Percentiles rank a stretch among this genome's conserved stretches.
Conservation (phyloP, 768 basidiomycete genomes). For the Boletus vermiculosoides region DNA sequence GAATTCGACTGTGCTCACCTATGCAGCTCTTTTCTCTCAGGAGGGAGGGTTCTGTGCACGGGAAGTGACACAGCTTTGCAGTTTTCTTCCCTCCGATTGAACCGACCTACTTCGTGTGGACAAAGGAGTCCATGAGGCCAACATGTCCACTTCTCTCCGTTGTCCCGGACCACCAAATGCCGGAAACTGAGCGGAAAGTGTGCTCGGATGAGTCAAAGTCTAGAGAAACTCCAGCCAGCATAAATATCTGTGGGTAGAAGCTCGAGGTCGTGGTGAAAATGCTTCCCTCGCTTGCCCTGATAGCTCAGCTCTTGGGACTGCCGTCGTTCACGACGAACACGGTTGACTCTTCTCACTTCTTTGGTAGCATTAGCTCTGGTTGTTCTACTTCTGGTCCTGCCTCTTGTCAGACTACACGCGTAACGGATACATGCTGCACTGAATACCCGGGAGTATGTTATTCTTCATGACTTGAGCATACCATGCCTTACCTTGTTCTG, state of each 20-base stretch:
- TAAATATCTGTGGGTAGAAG: slow-evolving; percentile 8
- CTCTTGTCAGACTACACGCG: slow-evolving; percentile 55
- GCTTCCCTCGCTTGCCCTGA: slow-evolving; percentile 19
- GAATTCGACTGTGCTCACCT: neutral
- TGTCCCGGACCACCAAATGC: neutral
- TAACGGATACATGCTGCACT: slow-evolving; percentile 59
- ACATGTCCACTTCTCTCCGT: neutral
- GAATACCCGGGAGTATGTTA: slow-evolving; percentile 61
- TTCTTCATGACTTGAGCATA: neutral
- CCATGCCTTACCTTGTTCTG: neutral
- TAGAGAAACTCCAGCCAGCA: neutral
- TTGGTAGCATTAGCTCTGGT: slow-evolving; percentile 43
- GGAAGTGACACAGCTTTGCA: neutral
- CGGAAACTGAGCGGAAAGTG: neutral
- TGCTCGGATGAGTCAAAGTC: neutral
- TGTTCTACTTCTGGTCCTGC: slow-evolving; percentile 48
- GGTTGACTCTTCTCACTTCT: slow-evolving; percentile 25
- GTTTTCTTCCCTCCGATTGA: too few species aligned
- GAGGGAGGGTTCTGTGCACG: neutral
- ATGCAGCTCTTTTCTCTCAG: neutral
- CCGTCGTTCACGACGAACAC: slow-evolving; percentile 21
- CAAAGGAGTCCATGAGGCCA: neutral
- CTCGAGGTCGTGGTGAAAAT: slow-evolving; percentile 3
- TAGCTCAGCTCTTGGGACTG: slow-evolving; percentile 22
- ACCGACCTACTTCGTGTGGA: neutral